phyloP scores from a whole-genome alignment of 2,329 filamentous ascomycete species.

The Fusarium sp. region DNA sequence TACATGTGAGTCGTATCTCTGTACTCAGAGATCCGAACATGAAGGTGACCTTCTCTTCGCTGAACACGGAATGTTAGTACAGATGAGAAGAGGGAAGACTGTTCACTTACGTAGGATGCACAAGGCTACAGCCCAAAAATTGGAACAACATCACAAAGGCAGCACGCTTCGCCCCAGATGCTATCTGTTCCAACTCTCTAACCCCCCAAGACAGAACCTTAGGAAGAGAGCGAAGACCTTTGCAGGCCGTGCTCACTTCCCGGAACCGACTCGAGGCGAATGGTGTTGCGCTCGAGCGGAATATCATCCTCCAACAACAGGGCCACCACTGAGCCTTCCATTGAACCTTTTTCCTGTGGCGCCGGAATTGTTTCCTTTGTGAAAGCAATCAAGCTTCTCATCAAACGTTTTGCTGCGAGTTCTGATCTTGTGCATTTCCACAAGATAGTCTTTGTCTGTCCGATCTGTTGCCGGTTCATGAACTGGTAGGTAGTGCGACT shows the following conservation, averaged over 20 bases:
- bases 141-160: not conserved
- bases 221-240: too few species aligned
- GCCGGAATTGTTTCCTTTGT: too few species aligned
- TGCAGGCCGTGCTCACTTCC: too few species aligned
- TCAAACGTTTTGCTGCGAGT: too few species aligned
- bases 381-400: too few species aligned
- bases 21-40: not conserved
- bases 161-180: not conserved
- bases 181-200: not conserved
- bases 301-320: too few species aligned
- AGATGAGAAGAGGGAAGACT: accelerated
- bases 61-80: not conserved
- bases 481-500: too few species aligned
- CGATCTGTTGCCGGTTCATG: too few species aligned
- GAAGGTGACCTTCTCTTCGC: not conserved
- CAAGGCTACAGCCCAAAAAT: not conserved
- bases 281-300: not conserved
- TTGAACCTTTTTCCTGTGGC: too few species aligned
- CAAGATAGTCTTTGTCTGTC: too few species aligned
- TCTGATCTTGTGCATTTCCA: too few species aligned
- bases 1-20: not conserved
- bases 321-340: too few species aligned
- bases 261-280: not conserved
- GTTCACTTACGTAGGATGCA: not conserved
- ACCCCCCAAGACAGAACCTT: not conserved